Evolutionary conservation across 2,329 filamentous ascomycete species (phyloP).

Genomic region (Fusarium nematophilum): DNA sequence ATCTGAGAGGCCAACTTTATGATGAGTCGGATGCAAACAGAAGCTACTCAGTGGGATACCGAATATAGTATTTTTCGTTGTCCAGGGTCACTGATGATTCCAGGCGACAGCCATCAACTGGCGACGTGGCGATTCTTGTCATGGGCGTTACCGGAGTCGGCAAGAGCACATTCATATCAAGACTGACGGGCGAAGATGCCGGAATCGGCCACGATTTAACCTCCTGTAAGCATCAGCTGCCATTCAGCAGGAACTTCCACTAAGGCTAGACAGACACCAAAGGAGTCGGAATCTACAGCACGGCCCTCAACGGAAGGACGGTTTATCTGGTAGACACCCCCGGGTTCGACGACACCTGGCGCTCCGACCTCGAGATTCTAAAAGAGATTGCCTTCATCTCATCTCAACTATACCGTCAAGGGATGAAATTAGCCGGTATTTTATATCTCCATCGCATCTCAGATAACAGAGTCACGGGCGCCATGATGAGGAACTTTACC

Average conservation of each 20-base stretch:
- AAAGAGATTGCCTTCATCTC: slow-evolving; percentile 1
- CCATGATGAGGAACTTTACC: background rate
- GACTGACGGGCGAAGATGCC: background rate
- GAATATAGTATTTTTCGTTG: no score
- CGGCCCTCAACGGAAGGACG: no score
- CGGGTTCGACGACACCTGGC: slow-evolving; percentile 9
- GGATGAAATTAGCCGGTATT: background rate
- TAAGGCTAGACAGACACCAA: no score
- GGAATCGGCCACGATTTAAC: no score
- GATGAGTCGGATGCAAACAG: no score
- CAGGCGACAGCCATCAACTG: background rate
- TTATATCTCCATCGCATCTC: slow-evolving; percentile 8
- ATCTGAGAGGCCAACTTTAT: no score
- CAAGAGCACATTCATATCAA: slow-evolving; percentile 1
- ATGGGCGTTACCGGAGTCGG: slow-evolving; percentile 7
- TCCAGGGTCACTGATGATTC: no score
- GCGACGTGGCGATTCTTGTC: background rate
- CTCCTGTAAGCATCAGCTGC: no score
- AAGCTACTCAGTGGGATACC: no score
- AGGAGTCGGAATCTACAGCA: no score
- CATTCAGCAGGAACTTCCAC: no score
- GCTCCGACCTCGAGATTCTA: slow-evolving; percentile 2
- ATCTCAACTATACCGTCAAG: background rate
- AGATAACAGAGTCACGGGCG: slow-evolving; percentile 10
- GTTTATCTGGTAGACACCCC: slow-evolving; percentile 10